Base-by-base conservation (phyloP, 1,284 basidiomycete genomes). In the Fomes fomentarius region DNA sequence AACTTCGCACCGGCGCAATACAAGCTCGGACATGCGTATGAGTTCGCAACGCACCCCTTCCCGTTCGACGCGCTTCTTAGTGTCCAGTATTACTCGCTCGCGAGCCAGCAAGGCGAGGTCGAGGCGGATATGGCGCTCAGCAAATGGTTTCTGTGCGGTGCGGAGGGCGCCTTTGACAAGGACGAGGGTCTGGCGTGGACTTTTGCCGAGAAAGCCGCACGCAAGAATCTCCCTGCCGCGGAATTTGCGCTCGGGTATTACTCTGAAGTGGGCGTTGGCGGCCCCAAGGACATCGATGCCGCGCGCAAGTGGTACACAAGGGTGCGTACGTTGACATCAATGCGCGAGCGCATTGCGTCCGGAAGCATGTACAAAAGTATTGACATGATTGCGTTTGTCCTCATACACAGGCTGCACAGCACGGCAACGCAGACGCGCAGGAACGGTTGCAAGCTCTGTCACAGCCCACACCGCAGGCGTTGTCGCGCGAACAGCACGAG, bases 221-320 rank as follows among this genome's bases (percentile, higher is more conserved):
- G 79, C 50, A 90, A 89, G 60, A 87, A 87, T 0, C 74, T 96
- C 28, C 82, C 93, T 0, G 89, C 83, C 51, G 95, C 93, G 0
- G 91, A 96, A 70, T 98, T 98, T 69, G 95, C 95, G 0, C 87
- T 98, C 82, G 96, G 94, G 0, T 98, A 98, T 69, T 97, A 95
- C 68, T 79, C 79, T 35, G 94, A 96, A 67, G 92, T 91, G 0
- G 89, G 89, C 2, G 84, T 91, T 2, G 89, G 88, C 0, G 82
- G 83, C 0, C 64, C 74, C n/a, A 84, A 84, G 65, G 83, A 93
- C 66, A 56, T 94, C 24, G 77, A 79, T 0, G 72, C 73, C 1
- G 89, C 93, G 4, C 72, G 76, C 49, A 79, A 73, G 63, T 96
- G 93, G 91, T 96, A 91, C 66, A 73, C 70, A 12, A 74, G 74